Conservation (phyloP, 1,139 yeast species). For the Taphrina pruni region DNA sequence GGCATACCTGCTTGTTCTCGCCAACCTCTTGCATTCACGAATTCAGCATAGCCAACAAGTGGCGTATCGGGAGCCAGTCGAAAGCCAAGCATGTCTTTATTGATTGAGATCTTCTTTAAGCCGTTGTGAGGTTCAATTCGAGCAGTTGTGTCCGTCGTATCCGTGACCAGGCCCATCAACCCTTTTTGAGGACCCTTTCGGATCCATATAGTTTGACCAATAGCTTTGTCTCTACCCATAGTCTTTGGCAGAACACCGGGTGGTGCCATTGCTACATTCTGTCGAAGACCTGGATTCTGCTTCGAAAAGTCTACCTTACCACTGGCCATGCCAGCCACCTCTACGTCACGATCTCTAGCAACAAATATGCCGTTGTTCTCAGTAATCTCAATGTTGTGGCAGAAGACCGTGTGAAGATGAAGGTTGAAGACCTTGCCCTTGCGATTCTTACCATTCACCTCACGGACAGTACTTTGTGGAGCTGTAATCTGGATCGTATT, state of each 20-base stretch:
- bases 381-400: conserved; percentile 74
- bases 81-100: conserved; percentile 75
- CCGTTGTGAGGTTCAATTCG: conserved; percentile 93
- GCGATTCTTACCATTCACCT: conserved; percentile 75
- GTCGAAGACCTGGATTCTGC: conserved; percentile 33
- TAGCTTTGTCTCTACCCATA: conserved; percentile 78
- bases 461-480: conserved; percentile 66
- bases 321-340: conserved; percentile 50
- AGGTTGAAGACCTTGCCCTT: conserved; percentile 89
- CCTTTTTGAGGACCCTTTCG: conserved; percentile 90
- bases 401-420: conserved; percentile 76
- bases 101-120: conserved; percentile 83
- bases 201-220: conserved; percentile 84
- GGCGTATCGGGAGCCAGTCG: conserved; percentile 57
- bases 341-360: conserved; percentile 32
- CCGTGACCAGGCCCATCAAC: conserved; percentile 88
- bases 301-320: conserved; percentile 38
- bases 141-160: conserved; percentile 88
- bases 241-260: conserved; percentile 57
- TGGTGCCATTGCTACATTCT: conserved; percentile 56
- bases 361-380: conserved; percentile 71
- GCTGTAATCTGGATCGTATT: conserved; percentile 87
- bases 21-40: conserved; percentile 61
- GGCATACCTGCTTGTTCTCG: conserved; percentile 44
- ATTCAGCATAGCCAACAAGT: conserved; percentile 78